phyloP scores from a whole-genome alignment of 495 filamentous ascomycete species.

The Aspergillus ostianus region DNA sequence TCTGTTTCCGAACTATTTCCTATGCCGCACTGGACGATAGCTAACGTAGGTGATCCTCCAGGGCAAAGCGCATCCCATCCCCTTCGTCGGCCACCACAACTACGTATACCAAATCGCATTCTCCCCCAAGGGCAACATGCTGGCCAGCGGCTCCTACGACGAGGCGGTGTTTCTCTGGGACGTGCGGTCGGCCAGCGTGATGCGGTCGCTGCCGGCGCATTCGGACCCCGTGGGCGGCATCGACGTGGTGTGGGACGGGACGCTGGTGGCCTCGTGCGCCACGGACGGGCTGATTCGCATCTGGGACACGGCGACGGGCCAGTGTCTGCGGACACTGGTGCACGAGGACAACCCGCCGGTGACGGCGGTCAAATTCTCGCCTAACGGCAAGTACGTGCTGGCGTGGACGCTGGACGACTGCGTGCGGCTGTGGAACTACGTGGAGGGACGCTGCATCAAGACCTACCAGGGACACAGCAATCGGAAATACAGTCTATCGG shows the following conservation, averaged over 20 bases:
- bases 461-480: conserved; percentile 96
- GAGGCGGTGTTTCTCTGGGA: conserved; percentile 98
- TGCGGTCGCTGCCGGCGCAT: conserved; percentile 91
- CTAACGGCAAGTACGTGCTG: conserved; percentile 88
- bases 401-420: conserved; percentile 90
- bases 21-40: neutral
- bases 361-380: conserved; percentile 85
- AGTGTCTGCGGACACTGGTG: conserved; percentile 90
- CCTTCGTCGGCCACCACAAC: conserved; percentile 86
- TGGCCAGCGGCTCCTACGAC: conserved; percentile 92
- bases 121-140: conserved; percentile 92
- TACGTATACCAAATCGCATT: conserved; percentile 94
- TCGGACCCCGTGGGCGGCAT: conserved; percentile 92
- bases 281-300: conserved; percentile 88
- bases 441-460: conserved; percentile 83
- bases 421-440: conserved; percentile 91
- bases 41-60: conserved; percentile 11
- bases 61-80: conserved; percentile 60
- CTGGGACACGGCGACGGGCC: conserved; percentile 94
- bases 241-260: conserved; percentile 89
- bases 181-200: conserved; percentile 74
- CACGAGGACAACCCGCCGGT: conserved; percentile 95
- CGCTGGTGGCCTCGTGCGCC: conserved; percentile 83
- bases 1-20: neutral
- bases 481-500: conserved; percentile 74